Conservation (phyloP, 495 filamentous ascomycete genomes). For the Daldinia vernicosa region DNA sequence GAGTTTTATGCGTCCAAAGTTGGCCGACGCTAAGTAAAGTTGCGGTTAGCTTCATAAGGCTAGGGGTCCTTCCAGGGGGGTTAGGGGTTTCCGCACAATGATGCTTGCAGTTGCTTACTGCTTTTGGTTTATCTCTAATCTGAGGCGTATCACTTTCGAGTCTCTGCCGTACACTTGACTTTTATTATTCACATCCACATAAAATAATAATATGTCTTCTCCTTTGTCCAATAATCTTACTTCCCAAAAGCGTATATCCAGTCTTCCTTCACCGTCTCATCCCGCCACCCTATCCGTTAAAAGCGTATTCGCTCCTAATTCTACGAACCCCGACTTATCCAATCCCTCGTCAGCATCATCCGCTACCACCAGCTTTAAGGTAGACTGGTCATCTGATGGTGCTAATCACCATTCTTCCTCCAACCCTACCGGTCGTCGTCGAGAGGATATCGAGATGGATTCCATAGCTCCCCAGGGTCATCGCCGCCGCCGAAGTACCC, state of each 20-base stretch:
- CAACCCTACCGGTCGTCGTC: conserved; percentile 39
- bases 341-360: conserved; percentile 46
- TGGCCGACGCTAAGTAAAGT: conserved; percentile 7
- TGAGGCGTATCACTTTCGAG: conserved; percentile 15
- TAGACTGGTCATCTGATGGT: conserved; percentile 46
- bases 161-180: conserved; percentile 3
- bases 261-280: conserved; percentile 26
- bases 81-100: conserved; percentile 1
- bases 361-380: conserved; percentile 47
- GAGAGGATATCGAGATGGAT: conserved; percentile 60
- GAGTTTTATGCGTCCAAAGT: conserved; percentile 22
- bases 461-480: conserved; percentile 56
- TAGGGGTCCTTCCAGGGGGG: conserved; percentile 13
- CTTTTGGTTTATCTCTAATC: conserved; percentile 15
- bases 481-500: conserved; percentile 68
- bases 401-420: conserved; percentile 36
- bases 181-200: conserved; percentile 8
- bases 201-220: conserved; percentile 44
- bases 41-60: conserved; percentile 6
- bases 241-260: conserved; percentile 23
- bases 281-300: conserved; percentile 37
- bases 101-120: conserved; percentile 14
- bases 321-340: conserved; percentile 39
- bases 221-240: conserved; percentile 40
- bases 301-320: conserved; percentile 34